Evolutionary conservation across 768 basidiomycete species (phyloP).

Genomic region (Naematelia aurantialba): DNA sequence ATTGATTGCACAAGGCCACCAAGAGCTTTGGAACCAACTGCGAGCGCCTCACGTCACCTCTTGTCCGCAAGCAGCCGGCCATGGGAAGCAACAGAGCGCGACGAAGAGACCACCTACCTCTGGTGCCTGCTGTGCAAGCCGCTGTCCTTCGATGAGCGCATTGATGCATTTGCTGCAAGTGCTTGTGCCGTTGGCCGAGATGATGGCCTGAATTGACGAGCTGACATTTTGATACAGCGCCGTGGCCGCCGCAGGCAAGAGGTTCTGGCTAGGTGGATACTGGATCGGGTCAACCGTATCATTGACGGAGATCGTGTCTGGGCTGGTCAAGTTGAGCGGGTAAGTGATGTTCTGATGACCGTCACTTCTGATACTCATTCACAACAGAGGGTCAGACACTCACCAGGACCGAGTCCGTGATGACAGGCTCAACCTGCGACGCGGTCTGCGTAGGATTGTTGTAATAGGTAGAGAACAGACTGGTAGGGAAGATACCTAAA

Average conservation of each 20-base stretch:
- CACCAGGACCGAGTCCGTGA: constrained; percentile 68
- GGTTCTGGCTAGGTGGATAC: constrained; percentile 57
- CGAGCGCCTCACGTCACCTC: constrained; percentile 64
- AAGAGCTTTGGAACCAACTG: constrained; percentile 57
- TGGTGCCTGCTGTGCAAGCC: constrained; percentile 13
- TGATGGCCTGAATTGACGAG: constrained; percentile 58
- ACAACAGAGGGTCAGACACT: neutral
- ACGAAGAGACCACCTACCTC: too few relatives aligned
- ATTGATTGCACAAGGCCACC: constrained; percentile 61
- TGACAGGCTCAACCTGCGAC: constrained; percentile 70
- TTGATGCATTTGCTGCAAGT: constrained; percentile 59
- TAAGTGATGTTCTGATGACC: constrained; percentile 53
- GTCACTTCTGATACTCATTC: neutral
- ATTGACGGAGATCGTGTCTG: constrained; percentile 56
- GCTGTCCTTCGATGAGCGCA: constrained; percentile 24
- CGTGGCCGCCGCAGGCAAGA: constrained; percentile 52
- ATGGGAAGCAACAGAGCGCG: too few relatives aligned
- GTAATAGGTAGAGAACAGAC: constrained; percentile 62
- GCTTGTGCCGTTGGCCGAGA: constrained; percentile 44
- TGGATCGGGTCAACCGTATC: constrained; percentile 64
- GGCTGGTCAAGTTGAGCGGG: constrained; percentile 63
- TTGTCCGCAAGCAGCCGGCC: too few relatives aligned
- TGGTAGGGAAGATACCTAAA: constrained; percentile 16
- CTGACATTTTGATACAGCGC: constrained; percentile 58
- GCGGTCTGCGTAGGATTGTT: constrained; percentile 70